These are phyloP conservation scores for Ceratobasidium sp. DNA, from an alignment of 1,284 basidiomycete species.

Conservation along the genomic window DNA sequence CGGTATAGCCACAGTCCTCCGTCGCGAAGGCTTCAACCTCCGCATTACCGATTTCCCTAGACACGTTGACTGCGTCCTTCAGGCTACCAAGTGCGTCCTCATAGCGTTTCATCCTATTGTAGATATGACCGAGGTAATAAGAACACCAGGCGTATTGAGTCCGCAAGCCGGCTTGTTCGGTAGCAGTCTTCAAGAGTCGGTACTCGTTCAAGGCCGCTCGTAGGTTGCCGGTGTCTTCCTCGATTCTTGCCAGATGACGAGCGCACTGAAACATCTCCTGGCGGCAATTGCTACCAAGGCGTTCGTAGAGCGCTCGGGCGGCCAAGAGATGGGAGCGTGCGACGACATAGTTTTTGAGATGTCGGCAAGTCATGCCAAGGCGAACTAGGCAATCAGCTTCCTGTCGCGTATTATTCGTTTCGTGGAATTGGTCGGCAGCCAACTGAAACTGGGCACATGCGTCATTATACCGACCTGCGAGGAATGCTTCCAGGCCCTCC, in stretches of 20 bases:
- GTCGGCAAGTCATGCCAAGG: slow-evolving; percentile 14
- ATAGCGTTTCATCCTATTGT: slow-evolving; percentile 12
- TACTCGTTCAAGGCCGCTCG: slow-evolving; percentile 6
- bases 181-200: neutral
- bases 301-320: slow-evolving; percentile 7
- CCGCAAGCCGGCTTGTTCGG: neutral
- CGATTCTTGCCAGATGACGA: slow-evolving; percentile 22
- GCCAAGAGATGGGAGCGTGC: slow-evolving; percentile 16
- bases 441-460: slow-evolving; percentile 8
- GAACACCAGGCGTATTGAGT: slow-evolving; percentile 20
- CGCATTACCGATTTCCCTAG: slow-evolving; percentile 1
- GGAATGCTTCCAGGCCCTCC: slow-evolving; percentile 7
- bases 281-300: neutral
- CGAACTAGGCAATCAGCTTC: slow-evolving; percentile 22
- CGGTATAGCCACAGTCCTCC: slow-evolving; percentile 24
- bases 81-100: slow-evolving; percentile 6
- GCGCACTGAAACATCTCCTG: slow-evolving; percentile 17
- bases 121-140: slow-evolving; percentile 26
- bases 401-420: neutral
- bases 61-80: slow-evolving; percentile 5
- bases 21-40: slow-evolving; percentile 28
- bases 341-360: neutral
- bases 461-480: neutral
- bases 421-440: slow-evolving; percentile 1
- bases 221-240: slow-evolving; percentile 5